phyloP scores from a whole-genome alignment of 768 basidiomycete genomes.

The Xanthoconium stramineum region DNA sequence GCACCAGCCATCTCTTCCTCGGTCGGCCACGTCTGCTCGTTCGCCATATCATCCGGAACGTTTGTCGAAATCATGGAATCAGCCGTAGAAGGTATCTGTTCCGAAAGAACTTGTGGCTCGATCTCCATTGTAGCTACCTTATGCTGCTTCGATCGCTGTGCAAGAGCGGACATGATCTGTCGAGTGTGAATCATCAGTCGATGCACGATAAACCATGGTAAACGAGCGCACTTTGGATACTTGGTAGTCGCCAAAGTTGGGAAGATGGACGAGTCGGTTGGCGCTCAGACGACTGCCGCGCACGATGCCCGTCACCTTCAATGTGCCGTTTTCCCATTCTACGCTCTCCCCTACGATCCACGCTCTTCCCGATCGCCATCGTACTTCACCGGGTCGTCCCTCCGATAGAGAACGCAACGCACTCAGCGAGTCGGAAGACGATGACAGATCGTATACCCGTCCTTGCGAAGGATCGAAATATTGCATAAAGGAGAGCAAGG shows the following conservation, averaged over 20 bases:
- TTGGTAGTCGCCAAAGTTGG: slow-evolving; percentile 85
- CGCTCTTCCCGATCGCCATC: slow-evolving; percentile 79
- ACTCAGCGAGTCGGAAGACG: slow-evolving; percentile 62
- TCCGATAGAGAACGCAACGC: slow-evolving; percentile 79
- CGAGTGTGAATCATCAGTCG: background rate
- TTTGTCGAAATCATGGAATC: slow-evolving; percentile 88
- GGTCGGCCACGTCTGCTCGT: slow-evolving; percentile 98
- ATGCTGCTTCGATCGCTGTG: slow-evolving; percentile 34
- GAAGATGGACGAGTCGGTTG: slow-evolving; percentile 83
- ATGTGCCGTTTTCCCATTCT: slow-evolving; percentile 57
- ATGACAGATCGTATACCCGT: slow-evolving; percentile 70
- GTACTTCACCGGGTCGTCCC: slow-evolving; percentile 72
- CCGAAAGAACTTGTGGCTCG: slow-evolving; percentile 59
- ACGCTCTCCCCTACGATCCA: slow-evolving; percentile 73
- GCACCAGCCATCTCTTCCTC: slow-evolving; percentile 84
- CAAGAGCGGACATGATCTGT: slow-evolving; percentile 70
- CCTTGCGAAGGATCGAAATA: slow-evolving; percentile 89
- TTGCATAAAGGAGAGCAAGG: slow-evolving; percentile 88
- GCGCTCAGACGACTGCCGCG: slow-evolving; percentile 76
- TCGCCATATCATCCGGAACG: slow-evolving; percentile 83
- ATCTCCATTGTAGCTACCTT: slow-evolving; percentile 56
- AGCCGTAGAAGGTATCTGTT: slow-evolving; percentile 59
- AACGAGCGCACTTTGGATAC: slow-evolving; percentile 60
- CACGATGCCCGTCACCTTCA: slow-evolving; percentile 81
- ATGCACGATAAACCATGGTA: background rate